Evolutionary conservation across 306 rosid species (phyloP), one percentile per base, ranked within the genome.

Genomic region (Fragaria vesca): DNA sequence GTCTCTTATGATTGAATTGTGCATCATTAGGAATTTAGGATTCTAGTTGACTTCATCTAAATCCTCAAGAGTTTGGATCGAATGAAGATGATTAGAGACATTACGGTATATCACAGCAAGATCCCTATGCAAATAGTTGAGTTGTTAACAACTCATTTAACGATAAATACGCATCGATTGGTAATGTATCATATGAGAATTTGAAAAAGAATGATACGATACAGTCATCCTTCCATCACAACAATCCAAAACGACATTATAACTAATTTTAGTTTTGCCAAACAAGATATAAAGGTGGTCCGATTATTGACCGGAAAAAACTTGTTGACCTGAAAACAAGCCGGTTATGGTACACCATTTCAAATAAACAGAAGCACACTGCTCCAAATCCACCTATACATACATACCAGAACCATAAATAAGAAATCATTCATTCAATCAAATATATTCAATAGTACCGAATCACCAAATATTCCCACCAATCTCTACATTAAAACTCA

Each of bases 381-480:
- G 60, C 74, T 71, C 43, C 60, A 28, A 72, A 72, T 32, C 65
- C 32, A 51, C 75, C 30, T 72, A 3, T 48, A 6, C 48, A 3
- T 48, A 6, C 48, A 72, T 34, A 36, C 12, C 48, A 40, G 54
- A 4, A 12, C 52, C 52, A 12, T 2, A 48, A 48, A 4, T 46
- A 46, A 11, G 16, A 46, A 7, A 50, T 5, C 20, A 50, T 50
- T 16, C 54, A 43, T 69, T 13, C 36, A 28, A 69, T 42, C 54
- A 43, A 58, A 69, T 12, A 3, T 13, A 43, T 11, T 16, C 28
- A 24, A 43, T 69, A 21, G 30, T 30, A 62, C 42, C 67, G 17
- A 28, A 62, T 62, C 67, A 62, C 67, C 42, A 62, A 62, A 62
- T 50, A 48, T 47, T 71, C 74, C 73, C 36, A 26, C 43, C 54